phyloP scores from a whole-genome alignment of 2,329 filamentous ascomycete genomes.

The Phialocephala subalpina region DNA sequence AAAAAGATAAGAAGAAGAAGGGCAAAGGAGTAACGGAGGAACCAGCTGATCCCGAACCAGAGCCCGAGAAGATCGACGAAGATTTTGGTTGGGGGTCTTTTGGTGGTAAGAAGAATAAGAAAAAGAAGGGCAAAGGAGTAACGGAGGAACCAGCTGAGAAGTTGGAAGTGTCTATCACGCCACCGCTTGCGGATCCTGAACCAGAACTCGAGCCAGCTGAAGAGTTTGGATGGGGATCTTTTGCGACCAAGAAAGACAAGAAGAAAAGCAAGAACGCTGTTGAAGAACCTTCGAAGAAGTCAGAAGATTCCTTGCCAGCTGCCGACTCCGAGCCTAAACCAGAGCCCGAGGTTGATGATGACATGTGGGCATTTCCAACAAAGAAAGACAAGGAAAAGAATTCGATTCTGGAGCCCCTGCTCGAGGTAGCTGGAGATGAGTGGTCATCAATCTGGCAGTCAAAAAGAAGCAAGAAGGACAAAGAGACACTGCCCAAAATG shows the following conservation, averaged over 20 bases:
- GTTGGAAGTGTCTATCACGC: too few relatives aligned
- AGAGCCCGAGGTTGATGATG: too few relatives aligned
- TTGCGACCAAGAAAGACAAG: not conserved
- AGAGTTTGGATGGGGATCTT: not conserved
- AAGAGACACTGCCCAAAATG: not conserved
- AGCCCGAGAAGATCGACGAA: conserved; percentile 23
- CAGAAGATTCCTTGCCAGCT: too few relatives aligned
- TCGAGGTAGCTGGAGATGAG: not conserved
- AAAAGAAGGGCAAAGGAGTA: not conserved
- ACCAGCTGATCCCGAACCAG: conserved; percentile 36
- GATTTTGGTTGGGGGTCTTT: conserved; percentile 5
- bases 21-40: too few relatives aligned
- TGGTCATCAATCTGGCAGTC: not conserved
- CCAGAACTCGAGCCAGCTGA: too few relatives aligned
- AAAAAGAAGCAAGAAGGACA: not conserved
- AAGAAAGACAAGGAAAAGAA: too few relatives aligned
- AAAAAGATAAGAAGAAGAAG: conserved; percentile 16
- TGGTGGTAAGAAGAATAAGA: not conserved
- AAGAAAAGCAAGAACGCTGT: not conserved
- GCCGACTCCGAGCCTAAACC: too few relatives aligned
- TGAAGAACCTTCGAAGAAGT: not conserved
- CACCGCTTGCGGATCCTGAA: too few relatives aligned
- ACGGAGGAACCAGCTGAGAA: not conserved
- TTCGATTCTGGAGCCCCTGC: too few relatives aligned
- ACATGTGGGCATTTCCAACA: too few relatives aligned